Evolutionary conservation across 208 protist species (phyloP).

Genomic region (Trichomonas tenax): DNA sequence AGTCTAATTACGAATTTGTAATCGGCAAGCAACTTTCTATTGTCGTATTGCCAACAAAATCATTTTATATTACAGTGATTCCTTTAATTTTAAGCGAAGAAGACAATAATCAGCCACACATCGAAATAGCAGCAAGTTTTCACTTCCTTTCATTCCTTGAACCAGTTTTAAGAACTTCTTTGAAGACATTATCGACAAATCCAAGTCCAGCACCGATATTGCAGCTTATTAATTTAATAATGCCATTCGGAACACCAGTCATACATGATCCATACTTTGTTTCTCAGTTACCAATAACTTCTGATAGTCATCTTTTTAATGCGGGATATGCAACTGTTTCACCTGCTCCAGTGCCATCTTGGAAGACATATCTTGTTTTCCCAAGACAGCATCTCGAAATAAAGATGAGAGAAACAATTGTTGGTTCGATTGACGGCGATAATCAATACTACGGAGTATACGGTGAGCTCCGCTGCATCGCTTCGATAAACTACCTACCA

Average conservation of each 20-base stretch:
- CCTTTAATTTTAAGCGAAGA: background rate
- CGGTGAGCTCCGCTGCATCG: background rate
- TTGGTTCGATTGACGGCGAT: background rate
- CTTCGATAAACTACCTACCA: background rate
- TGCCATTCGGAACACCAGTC: background rate
- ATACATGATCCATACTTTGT: slow-evolving; percentile 6
- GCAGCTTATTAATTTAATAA: background rate
- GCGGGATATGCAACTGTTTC: background rate
- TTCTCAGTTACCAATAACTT: background rate
- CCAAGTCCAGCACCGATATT: background rate
- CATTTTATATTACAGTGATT: background rate
- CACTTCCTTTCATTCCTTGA: background rate
- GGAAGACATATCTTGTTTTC: background rate
- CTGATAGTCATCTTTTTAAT: background rate
- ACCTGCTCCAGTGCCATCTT: background rate
- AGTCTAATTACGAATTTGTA: background rate
- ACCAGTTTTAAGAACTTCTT: background rate
- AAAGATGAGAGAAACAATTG: background rate
- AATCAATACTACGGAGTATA: background rate
- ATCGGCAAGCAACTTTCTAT: background rate
- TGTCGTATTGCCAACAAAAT: background rate
- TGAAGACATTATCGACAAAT: background rate
- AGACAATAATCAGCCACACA: background rate
- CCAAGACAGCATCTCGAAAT: background rate
- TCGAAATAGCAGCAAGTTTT: background rate